A percentile compares a stretch with the other conserved stretches of the same genome.
phyloP scores from a whole-genome alignment of 2,329 filamentous ascomycete genomes.

The Fusarium sp. region DNA sequence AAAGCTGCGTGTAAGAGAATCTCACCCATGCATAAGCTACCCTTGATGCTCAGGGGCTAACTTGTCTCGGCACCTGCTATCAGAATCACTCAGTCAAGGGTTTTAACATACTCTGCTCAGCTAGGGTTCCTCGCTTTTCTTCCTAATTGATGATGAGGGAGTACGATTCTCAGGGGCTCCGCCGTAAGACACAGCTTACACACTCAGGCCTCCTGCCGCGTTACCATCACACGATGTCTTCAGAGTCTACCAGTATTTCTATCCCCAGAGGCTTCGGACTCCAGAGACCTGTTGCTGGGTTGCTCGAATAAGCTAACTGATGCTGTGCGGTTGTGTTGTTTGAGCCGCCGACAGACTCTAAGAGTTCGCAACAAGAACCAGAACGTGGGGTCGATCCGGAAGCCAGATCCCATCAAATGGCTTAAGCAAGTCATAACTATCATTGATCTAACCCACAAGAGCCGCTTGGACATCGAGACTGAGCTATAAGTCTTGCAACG shows the following conservation, averaged over 20 bases:
- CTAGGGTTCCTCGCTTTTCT: fast-evolving
- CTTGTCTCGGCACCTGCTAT: no score
- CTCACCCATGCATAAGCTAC: no score
- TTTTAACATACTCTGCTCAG: fast-evolving
- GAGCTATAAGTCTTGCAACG: not conserved
- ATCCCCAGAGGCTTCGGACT: fast-evolving
- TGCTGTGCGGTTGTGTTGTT: no score
- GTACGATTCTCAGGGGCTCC: not conserved
- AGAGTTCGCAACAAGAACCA: not conserved
- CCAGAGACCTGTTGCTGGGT: fast-evolving
- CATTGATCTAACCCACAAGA: no score
- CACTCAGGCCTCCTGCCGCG: not conserved
- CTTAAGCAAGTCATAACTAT: no score
- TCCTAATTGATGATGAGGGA: no score
- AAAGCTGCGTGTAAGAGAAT: not conserved
- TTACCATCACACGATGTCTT: not conserved
- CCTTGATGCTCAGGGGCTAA: not conserved
- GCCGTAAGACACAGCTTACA: no score
- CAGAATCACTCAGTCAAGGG: no score
- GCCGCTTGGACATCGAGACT: no score
- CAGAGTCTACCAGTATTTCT: no score
- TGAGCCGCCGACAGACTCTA: no score
- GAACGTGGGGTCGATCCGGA: no score
- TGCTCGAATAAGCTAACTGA: not conserved
- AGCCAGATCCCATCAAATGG: not conserved